Conservation (phyloP, 2,329 filamentous ascomycete genomes). For the Talaromyces sp. region DNA sequence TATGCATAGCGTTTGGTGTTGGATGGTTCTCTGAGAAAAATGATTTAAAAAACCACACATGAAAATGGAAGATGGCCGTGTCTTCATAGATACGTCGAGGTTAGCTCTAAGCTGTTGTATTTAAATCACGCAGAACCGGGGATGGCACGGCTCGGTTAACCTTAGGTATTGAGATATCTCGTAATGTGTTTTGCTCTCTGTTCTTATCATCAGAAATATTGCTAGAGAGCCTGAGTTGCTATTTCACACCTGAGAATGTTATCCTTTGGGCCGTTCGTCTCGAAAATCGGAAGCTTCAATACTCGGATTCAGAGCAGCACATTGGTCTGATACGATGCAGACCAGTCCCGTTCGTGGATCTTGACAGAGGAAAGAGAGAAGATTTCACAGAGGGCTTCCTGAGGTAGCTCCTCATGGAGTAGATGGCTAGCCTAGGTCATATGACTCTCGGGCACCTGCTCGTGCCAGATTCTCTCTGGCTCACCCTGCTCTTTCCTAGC, state of each 20-base stretch:
- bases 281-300: background rate
- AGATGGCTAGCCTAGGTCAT: background rate
- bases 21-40: conserved; percentile 22
- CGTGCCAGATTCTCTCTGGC: background rate
- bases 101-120: background rate
- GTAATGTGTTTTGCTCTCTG: background rate
- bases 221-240: too few relatives aligned
- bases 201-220: too few relatives aligned
- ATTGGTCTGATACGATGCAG: background rate
- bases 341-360: too few relatives aligned
- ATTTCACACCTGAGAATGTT: background rate
- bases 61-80: background rate
- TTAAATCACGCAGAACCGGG: background rate
- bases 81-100: background rate
- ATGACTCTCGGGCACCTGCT: background rate
- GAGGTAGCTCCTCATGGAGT: background rate
- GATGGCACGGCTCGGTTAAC: background rate
- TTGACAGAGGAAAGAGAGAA: too few relatives aligned
- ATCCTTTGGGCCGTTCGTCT: background rate
- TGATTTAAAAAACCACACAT: background rate
- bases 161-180: background rate
- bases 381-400: background rate
- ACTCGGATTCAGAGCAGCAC: background rate
- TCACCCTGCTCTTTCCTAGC: background rate
- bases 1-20: conserved; percentile 43